A percentile compares a stretch with the other conserved stretches of the same genome.
phyloP scores from a whole-genome alignment of 1,284 basidiomycete species.

The Pseudozyma sp. region DNA sequence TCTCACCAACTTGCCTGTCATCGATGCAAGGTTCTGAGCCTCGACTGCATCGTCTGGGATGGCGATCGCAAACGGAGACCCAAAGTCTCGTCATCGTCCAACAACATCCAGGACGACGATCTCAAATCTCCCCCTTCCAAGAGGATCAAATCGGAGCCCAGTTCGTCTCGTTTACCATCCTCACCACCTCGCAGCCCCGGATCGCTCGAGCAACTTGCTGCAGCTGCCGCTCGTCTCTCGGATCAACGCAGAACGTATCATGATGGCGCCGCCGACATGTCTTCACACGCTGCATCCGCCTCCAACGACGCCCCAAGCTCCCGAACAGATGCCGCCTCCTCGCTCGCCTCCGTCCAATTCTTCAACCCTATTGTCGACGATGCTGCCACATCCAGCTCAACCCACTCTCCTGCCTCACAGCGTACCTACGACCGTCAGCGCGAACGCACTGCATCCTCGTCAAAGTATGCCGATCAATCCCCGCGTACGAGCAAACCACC shows the following conservation, averaged over 20 bases:
- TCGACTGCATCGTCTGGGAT: slow-evolving; percentile 58
- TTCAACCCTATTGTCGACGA: slow-evolving; percentile 36
- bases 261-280: slow-evolving; percentile 18
- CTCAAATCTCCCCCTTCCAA: background rate
- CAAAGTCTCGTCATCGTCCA: slow-evolving; percentile 10
- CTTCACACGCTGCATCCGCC: slow-evolving; percentile 18
- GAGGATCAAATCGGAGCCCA: slow-evolving; percentile 17
- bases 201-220: slow-evolving; percentile 47
- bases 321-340: slow-evolving; percentile 31
- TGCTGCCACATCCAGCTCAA: slow-evolving; percentile 10
- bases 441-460: slow-evolving; percentile 3
- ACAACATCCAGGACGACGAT: background rate
- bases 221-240: slow-evolving; percentile 42
- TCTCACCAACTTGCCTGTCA: slow-evolving; percentile 37
- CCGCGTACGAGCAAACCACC: slow-evolving; percentile 8
- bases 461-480: background rate
- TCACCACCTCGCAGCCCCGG: slow-evolving; percentile 37
- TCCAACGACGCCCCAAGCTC: slow-evolving; percentile 30
- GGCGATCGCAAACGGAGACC: slow-evolving; percentile 54
- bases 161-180: slow-evolving; percentile 20
- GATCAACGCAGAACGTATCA: slow-evolving; percentile 28
- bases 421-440: slow-evolving; percentile 11
- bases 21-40: slow-evolving; percentile 46
- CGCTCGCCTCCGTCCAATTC: slow-evolving; percentile 47
- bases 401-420: slow-evolving; percentile 14